Conservation (phyloP, 2,329 filamentous ascomycete genomes). For the Venturia asperata region DNA sequence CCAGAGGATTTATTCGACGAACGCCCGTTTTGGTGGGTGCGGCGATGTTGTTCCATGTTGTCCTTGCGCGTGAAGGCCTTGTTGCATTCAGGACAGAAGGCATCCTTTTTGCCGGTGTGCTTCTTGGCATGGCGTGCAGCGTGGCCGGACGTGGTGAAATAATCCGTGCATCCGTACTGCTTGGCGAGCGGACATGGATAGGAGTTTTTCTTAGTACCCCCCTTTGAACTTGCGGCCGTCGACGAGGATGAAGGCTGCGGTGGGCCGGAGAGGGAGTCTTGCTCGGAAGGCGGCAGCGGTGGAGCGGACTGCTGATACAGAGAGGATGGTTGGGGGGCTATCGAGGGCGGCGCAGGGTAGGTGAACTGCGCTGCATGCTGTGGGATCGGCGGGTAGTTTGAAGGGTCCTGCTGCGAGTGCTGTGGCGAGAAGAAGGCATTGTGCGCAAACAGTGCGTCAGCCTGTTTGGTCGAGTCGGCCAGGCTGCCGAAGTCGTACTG, state of each 20-base stretch:
- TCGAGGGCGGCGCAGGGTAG: constrained; percentile 18
- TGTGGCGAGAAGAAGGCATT: constrained; percentile 15
- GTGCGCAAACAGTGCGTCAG: background rate
- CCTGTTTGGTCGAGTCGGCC: constrained; percentile 2
- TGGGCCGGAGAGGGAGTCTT: constrained; percentile 4
- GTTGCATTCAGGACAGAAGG: constrained; percentile 62
- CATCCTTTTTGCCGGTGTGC: constrained; percentile 73
- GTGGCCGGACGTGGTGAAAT: constrained; percentile 77
- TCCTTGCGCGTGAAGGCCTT: constrained; percentile 77
- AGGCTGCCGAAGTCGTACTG: constrained; percentile 21
- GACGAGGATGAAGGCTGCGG: constrained; percentile 1
- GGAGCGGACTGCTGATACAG: constrained; percentile 10
- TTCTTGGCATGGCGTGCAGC: constrained; percentile 81
- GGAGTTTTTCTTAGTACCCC: constrained; percentile 16
- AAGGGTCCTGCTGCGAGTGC: constrained; percentile 9
- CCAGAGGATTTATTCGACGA: constrained; percentile 30
- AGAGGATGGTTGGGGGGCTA: constrained; percentile 16
- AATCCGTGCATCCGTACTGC: constrained; percentile 65
- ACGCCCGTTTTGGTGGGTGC: constrained; percentile 59
- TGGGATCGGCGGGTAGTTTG: constrained; percentile 14
- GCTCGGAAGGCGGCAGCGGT: background rate
- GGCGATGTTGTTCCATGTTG: constrained; percentile 81
- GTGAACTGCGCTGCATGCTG: constrained; percentile 14
- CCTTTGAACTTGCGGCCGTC: constrained; percentile 5
- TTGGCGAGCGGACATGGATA: constrained; percentile 63